Conservation (phyloP, 2,329 filamentous ascomycete genomes). For the Fusarium sp. region DNA sequence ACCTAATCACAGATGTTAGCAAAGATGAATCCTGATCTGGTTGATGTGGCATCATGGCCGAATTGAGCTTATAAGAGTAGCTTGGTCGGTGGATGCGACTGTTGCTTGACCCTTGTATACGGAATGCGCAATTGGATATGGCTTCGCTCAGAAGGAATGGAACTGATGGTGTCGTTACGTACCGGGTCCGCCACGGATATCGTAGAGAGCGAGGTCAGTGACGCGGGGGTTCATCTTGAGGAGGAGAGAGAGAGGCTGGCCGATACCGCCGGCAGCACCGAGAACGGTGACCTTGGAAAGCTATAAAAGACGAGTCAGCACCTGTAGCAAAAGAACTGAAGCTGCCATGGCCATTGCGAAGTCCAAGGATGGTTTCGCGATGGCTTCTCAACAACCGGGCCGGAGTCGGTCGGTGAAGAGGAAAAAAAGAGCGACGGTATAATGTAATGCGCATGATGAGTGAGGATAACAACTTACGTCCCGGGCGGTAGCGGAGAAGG, state of each 20-base stretch:
- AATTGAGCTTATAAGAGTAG: slow-evolving; percentile 1
- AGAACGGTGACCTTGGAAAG: slow-evolving; percentile 97
- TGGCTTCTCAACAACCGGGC: slow-evolving; percentile 22
- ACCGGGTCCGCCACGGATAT: slow-evolving; percentile 95
- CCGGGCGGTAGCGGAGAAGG: slow-evolving; percentile 83
- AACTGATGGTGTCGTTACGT: slow-evolving; percentile 55
- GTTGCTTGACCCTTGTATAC: neutral
- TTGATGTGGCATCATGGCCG: slow-evolving; percentile 33
- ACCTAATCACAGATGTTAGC: slow-evolving; percentile 67
- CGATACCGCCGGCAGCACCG: slow-evolving; percentile 97
- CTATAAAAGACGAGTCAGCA: slow-evolving; percentile 61
- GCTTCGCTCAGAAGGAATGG: neutral
- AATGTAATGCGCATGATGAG: slow-evolving; percentile 16
- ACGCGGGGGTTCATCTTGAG: slow-evolving; percentile 99
- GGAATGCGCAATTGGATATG: slow-evolving; percentile 13
- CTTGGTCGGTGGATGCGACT: neutral
- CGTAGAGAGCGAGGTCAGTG: slow-evolving; percentile 94
- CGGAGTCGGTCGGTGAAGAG: slow-evolving; percentile 39
- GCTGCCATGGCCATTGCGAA: neutral
- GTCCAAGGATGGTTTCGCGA: neutral
- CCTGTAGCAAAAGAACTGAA: neutral
- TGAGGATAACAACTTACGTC: slow-evolving; percentile 67
- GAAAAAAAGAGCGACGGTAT: slow-evolving; percentile 16
- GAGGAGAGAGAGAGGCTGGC: slow-evolving; percentile 96
- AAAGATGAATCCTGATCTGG: slow-evolving; percentile 16